These are phyloP conservation scores for Cladosporium phlei DNA, from an alignment of 2,329 filamentous ascomycete genomes.

Conservation along the genomic window DNA sequence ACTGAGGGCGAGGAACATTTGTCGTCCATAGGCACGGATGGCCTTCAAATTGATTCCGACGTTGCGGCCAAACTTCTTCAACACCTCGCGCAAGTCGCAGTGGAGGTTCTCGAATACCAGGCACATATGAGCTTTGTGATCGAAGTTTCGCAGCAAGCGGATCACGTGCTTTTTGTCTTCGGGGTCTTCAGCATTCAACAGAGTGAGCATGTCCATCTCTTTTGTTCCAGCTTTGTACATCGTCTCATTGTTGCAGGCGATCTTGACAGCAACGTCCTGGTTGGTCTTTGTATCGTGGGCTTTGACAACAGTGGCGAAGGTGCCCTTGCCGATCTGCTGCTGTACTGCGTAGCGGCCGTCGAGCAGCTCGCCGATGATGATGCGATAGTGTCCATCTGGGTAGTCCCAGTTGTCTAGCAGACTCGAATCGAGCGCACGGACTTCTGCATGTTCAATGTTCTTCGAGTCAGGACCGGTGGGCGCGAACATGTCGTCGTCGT, in stretches of 20 bases:
- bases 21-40: slow-evolving; percentile 82
- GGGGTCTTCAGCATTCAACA: slow-evolving; percentile 77
- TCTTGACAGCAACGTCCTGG: slow-evolving; percentile 87
- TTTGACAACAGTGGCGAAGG: slow-evolving; percentile 94
- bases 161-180: slow-evolving; percentile 91
- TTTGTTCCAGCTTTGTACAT: slow-evolving; percentile 82
- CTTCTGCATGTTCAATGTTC: slow-evolving; percentile 44
- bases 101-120: slow-evolving; percentile 94
- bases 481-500: slow-evolving; percentile 87
- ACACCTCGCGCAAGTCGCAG: slow-evolving; percentile 85
- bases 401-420: slow-evolving; percentile 92
- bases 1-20: slow-evolving; percentile 85
- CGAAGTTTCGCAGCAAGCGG: slow-evolving; percentile 79
- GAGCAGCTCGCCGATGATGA: slow-evolving; percentile 84
- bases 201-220: slow-evolving; percentile 87
- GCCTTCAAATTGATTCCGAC: slow-evolving; percentile 86
- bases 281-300: slow-evolving; percentile 68
- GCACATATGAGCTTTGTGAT: slow-evolving; percentile 91
- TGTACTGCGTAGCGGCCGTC: slow-evolving; percentile 86
- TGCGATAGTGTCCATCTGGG: slow-evolving; percentile 92
- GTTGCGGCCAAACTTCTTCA: slow-evolving; percentile 94
- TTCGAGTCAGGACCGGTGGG: slow-evolving; percentile 42
- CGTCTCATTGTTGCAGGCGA: slow-evolving; percentile 82
- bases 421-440: slow-evolving; percentile 60
- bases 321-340: slow-evolving; percentile 82